phyloP scores from a whole-genome alignment of 371 early-diverging fungal genomes.

The Batkoa obscura region DNA sequence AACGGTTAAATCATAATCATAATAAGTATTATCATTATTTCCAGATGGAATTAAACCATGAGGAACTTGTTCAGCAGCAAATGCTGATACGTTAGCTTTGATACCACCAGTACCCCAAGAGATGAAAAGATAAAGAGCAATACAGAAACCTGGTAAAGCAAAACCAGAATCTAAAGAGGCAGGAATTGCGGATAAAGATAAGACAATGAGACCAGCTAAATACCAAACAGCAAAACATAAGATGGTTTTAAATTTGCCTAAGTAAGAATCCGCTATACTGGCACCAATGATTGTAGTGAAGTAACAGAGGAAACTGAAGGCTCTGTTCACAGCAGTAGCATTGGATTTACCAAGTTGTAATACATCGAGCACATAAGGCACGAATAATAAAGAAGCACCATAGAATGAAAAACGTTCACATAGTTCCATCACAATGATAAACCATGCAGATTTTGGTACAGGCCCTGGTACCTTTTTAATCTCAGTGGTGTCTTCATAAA shows the following conservation, averaged over 20 bases:
- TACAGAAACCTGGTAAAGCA: conserved; percentile 40
- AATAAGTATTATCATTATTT: background rate
- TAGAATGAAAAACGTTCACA: conserved; percentile 61
- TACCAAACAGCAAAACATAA: background rate
- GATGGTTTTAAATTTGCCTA: background rate
- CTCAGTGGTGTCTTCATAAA: too few species aligned
- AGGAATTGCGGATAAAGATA: conserved; percentile 4
- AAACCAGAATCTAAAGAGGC: conserved; percentile 23
- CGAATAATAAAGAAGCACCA: conserved; percentile 41
- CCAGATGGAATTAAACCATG: conserved; percentile 8
- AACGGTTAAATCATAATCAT: conserved; percentile 22
- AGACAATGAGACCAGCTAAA: background rate
- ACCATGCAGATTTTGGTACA: conserved; percentile 26
- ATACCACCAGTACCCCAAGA: conserved; percentile 80
- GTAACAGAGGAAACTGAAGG: conserved; percentile 67
- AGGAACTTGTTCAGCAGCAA: conserved; percentile 47
- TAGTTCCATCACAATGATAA: conserved; percentile 30
- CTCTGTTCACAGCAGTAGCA: conserved; percentile 45
- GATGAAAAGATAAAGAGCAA: conserved; percentile 43
- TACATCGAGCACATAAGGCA: conserved; percentile 31
- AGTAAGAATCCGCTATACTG: conserved; percentile 19
- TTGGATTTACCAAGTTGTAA: conserved; percentile 25
- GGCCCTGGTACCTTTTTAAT: conserved; percentile 11
- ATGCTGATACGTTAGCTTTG: conserved; percentile 51
- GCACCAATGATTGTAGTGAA: conserved; percentile 62